Evolutionary conservation across 805 yeast species (phyloP).

Genomic region (Wickerhamomyces ciferrii): DNA sequence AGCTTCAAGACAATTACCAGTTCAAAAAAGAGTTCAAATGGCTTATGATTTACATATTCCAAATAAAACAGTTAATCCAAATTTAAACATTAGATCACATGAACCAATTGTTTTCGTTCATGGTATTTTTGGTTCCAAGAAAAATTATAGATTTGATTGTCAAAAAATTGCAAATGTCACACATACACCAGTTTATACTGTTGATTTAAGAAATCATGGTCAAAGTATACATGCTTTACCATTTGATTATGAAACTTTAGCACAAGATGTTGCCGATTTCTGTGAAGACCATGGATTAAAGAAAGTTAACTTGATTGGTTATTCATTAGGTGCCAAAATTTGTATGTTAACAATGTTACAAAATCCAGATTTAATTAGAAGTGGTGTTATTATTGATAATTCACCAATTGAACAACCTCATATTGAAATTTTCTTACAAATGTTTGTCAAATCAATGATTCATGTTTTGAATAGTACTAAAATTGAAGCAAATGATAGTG

Average conservation of each 20-base stretch:
- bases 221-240: conserved; percentile 36
- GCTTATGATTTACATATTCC: conserved; percentile 21
- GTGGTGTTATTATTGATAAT: conserved; percentile 41
- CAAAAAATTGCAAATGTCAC: conserved; percentile 26
- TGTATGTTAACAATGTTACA: conserved; percentile 37
- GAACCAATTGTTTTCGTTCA: conserved; percentile 38
- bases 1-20: conserved; percentile 12
- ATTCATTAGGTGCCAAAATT: conserved; percentile 49
- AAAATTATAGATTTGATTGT: conserved; percentile 33
- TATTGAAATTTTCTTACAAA: conserved; percentile 27
- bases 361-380: conserved; percentile 31
- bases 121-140: conserved; percentile 43
- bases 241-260: conserved; percentile 32
- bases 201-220: conserved; percentile 49
- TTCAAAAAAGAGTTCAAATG: conserved; percentile 14
- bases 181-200: conserved; percentile 29
- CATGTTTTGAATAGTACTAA: conserved; percentile 23
- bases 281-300: conserved; percentile 25
- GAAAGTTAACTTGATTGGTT: conserved; percentile 33
- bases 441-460: conserved; percentile 34
- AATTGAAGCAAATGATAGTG: conserved; percentile 18
- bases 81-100: conserved; percentile 16
- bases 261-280: conserved; percentile 34
- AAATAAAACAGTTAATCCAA: conserved; percentile 20
- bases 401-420: conserved; percentile 31